Evolutionary conservation across 2,329 filamentous ascomycete species (phyloP).

Genomic region (Ascochyta pisi): DNA sequence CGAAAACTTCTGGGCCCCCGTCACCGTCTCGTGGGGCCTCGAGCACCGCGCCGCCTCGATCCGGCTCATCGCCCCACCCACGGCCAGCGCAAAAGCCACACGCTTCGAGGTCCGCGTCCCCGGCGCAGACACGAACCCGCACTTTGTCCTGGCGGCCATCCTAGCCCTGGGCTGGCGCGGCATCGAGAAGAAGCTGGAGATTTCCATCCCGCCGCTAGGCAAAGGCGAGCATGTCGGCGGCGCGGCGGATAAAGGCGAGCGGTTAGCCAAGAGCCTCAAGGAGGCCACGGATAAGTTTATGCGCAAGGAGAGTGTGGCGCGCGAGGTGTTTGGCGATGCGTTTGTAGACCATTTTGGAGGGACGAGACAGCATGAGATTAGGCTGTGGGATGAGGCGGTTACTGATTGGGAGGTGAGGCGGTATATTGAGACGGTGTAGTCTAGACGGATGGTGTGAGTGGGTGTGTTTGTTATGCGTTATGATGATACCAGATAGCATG

Average conservation of each 20-base stretch:
- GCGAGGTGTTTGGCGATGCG: slow-evolving; percentile 90
- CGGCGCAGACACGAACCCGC: slow-evolving; percentile 91
- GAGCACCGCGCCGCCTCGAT: slow-evolving; percentile 94
- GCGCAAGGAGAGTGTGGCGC: slow-evolving; percentile 80
- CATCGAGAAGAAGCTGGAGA: slow-evolving; percentile 87
- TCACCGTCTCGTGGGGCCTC: slow-evolving; percentile 95
- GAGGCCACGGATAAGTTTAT: slow-evolving; percentile 84
- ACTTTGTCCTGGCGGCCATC: slow-evolving; percentile 85
- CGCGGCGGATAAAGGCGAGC: slow-evolving; percentile 71
- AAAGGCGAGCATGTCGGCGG: slow-evolving; percentile 85
- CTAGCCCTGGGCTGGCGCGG: slow-evolving; percentile 89
- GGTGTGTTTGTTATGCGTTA: neutral
- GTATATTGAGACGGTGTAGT: neutral
- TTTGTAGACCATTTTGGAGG: slow-evolving; percentile 97
- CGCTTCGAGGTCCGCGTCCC: slow-evolving; percentile 92
- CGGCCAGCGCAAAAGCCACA: slow-evolving; percentile 81
- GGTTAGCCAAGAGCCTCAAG: slow-evolving; percentile 82
- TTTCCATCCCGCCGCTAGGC: slow-evolving; percentile 81
- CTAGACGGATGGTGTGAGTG: neutral
- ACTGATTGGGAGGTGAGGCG: slow-evolving; percentile 82
- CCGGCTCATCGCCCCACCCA: slow-evolving; percentile 87
- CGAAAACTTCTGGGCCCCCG: slow-evolving; percentile 98
- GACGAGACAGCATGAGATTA: slow-evolving; percentile 87
- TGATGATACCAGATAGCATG: neutral
- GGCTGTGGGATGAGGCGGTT: slow-evolving; percentile 92